Conservation (phyloP, 768 basidiomycete species). For the Termitomyces sp. region DNA sequence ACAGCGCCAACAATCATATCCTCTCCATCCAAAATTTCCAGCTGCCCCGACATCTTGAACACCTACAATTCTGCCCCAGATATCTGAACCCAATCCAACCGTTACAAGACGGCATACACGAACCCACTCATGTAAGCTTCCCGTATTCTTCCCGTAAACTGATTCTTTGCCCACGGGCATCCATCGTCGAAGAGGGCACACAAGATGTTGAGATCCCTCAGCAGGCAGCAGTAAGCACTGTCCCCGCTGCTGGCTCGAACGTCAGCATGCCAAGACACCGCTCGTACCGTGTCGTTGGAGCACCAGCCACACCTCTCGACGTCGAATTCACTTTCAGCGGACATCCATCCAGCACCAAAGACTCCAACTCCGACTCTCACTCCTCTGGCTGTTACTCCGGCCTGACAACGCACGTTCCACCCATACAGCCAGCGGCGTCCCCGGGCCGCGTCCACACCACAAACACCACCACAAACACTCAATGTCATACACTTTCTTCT, state of each 20-base stretch:
- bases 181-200: slow-evolving; percentile 64
- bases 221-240: slow-evolving; percentile 43
- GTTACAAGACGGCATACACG: slow-evolving; percentile 47
- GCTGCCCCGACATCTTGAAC: slow-evolving; percentile 8
- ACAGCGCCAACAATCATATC: slow-evolving; percentile 15
- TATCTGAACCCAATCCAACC: slow-evolving; percentile 1
- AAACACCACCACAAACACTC: slow-evolving; percentile 97
- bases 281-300: slow-evolving; percentile 13
- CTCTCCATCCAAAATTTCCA: slow-evolving; percentile 16
- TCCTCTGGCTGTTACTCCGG: not conserved
- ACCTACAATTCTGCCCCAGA: slow-evolving; percentile 20
- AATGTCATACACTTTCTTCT: slow-evolving; percentile 91
- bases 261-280: slow-evolving; percentile 35
- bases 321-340: no score
- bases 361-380: slow-evolving; percentile 18
- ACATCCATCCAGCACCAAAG: slow-evolving; percentile 29
- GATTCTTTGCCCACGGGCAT: slow-evolving; percentile 51
- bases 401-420: slow-evolving; percentile 8
- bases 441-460: slow-evolving; percentile 66
- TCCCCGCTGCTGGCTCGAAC: no score
- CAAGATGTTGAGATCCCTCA: slow-evolving; percentile 47
- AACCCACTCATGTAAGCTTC: slow-evolving; percentile 87
- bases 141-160: slow-evolving; percentile 85
- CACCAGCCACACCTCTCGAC: no score
- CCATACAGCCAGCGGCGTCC: slow-evolving; percentile 17